Conservation (phyloP, 108 stramenopile genomes). For the Chaetoceros muelleri region DNA sequence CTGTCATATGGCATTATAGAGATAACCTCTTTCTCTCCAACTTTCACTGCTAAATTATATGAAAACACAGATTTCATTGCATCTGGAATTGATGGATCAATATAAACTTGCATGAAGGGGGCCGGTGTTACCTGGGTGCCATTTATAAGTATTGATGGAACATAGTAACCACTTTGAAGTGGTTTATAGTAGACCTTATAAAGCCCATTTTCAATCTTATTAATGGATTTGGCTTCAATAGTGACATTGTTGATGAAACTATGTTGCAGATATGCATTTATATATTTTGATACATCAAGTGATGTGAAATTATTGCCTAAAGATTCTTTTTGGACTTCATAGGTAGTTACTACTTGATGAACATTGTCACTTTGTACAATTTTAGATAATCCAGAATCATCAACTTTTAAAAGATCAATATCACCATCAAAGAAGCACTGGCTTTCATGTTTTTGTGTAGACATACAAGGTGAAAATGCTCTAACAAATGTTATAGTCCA, state of each 20-base stretch:
- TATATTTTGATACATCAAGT: no score
- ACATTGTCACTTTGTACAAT: no score
- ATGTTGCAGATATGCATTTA: no score
- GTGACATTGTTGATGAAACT: no score
- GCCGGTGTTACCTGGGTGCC: no score
- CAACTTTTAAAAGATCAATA: conserved; percentile 12
- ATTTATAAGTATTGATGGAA: no score
- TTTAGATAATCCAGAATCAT: no score
- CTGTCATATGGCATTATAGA: conserved; percentile 44
- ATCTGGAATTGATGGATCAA: conserved; percentile 28
- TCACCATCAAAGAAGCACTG: no score
- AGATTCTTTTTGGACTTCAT: conserved; percentile 7
- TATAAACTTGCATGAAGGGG: no score
- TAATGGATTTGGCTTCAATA: conserved; percentile 34
- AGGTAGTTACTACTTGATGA: no score
- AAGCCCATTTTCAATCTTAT: conserved; percentile 36
- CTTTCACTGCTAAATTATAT: conserved; percentile 26
- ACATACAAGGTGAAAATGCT: no score
- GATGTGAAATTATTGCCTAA: conserved; percentile 8
- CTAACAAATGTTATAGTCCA: conserved; percentile 27
- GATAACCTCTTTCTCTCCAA: conserved; percentile 51
- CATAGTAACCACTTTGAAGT: conserved; percentile 45
- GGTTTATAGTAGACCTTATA: conserved; percentile 58
- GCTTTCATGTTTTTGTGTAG: no score
- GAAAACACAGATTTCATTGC: conserved; percentile 35